A percentile compares a stretch with the other conserved stretches of the same genome.
Conservation (phyloP, 495 filamentous ascomycete genomes). For the Lindgomyces ingoldianus region DNA sequence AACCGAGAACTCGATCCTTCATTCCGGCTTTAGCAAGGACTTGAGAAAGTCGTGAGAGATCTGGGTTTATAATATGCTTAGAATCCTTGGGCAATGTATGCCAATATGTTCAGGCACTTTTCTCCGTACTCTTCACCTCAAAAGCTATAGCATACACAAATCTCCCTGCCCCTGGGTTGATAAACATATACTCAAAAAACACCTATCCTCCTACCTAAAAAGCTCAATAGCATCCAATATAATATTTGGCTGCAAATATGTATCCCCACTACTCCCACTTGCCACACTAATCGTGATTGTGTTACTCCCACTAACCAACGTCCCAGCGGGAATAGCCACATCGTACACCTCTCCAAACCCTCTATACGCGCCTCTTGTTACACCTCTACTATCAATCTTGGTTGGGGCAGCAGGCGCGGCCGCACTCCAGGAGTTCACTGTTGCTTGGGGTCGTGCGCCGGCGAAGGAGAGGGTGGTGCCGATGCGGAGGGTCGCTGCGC, state of each 20-base stretch:
- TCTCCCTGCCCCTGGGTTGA: too few species aligned
- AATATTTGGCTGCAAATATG: constrained; percentile 61
- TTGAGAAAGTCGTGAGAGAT: too few species aligned
- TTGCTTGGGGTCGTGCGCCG: constrained; percentile 53
- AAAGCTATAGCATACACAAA: too few species aligned
- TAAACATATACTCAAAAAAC: neutral
- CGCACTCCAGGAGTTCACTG: constrained; percentile 55
- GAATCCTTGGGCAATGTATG: too few species aligned
- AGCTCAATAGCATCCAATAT: constrained; percentile 45
- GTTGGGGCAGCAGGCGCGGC: constrained; percentile 56
- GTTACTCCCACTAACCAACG: constrained; percentile 59
- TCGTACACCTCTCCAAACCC: constrained; percentile 64
- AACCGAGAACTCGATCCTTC: too few species aligned
- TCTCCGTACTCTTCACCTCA: too few species aligned
- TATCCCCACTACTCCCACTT: constrained; percentile 58
- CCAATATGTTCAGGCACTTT: neutral
- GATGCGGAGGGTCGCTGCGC: constrained; percentile 60
- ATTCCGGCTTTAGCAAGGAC: too few species aligned
- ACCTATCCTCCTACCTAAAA: constrained; percentile 9
- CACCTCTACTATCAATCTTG: constrained; percentile 65
- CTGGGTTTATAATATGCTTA: too few species aligned
- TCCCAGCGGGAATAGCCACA: constrained; percentile 56
- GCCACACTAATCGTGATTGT: constrained; percentile 63
- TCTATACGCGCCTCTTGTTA: constrained; percentile 65
- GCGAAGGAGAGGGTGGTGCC: constrained; percentile 65